These are phyloP conservation scores for Camillea tinctor DNA, from an alignment of 2,329 filamentous ascomycete genomes.

Conservation along the genomic window DNA sequence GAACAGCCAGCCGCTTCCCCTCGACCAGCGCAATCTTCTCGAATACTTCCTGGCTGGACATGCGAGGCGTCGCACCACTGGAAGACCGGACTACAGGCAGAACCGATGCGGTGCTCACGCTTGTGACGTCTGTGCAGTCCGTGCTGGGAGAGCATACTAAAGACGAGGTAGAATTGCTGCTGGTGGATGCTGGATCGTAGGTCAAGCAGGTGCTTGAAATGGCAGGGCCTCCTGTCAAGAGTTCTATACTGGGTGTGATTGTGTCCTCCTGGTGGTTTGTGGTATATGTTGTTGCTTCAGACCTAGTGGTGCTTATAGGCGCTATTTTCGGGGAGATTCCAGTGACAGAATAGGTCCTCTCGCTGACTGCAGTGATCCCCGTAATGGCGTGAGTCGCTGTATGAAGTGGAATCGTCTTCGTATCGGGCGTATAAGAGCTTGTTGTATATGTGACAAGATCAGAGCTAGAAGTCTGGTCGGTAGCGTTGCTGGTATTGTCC, in stretches of 20 bases:
- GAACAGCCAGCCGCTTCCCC: not conserved
- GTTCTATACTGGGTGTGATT: not conserved
- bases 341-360: no score
- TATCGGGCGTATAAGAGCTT: not conserved
- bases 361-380: no score
- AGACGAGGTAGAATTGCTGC: not conserved
- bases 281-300: not conserved
- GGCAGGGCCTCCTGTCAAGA: not conserved
- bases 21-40: not conserved
- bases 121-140: not conserved
- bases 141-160: not conserved
- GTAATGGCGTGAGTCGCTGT: no score
- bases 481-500: not conserved
- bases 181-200: not conserved
- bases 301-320: not conserved
- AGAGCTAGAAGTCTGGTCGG: not conserved
- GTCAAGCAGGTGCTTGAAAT: not conserved
- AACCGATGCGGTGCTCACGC: not conserved
- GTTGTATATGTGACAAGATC: not conserved
- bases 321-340: no score
- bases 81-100: not conserved
- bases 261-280: no score
- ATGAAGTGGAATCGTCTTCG: no score
- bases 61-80: not conserved
- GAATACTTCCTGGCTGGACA: not conserved